Evolutionary conservation across 805 yeast genomes (phyloP).

Genomic region (Monosporozyma aerobia): DNA sequence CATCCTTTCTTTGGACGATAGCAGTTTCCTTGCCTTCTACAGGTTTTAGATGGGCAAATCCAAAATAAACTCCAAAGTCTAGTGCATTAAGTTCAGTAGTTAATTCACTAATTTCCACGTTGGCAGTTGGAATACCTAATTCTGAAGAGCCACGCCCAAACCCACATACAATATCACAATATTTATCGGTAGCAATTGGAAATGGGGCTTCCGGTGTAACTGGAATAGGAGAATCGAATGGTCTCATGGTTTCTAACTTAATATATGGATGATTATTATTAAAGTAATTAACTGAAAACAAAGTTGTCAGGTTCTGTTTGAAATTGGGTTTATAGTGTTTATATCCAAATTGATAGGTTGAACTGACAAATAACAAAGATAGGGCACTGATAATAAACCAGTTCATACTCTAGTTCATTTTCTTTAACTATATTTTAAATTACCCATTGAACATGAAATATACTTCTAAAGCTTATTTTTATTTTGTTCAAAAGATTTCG

Average conservation of each 20-base stretch:
- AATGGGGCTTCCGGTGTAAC: constrained; percentile 35
- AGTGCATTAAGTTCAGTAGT: constrained; percentile 34
- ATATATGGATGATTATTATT: not conserved
- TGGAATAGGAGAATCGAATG: constrained; percentile 30
- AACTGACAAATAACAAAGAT: not conserved
- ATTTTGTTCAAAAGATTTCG: not conserved
- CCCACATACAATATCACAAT: constrained; percentile 57
- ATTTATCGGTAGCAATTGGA: constrained; percentile 38
- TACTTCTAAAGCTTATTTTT: not conserved
- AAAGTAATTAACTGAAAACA: not conserved
- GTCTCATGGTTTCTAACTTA: constrained; percentile 8
- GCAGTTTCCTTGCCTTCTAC: constrained; percentile 8
- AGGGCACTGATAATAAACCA: not conserved
- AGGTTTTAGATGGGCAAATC: constrained; percentile 44
- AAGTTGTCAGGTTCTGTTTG: not conserved
- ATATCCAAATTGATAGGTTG: not conserved
- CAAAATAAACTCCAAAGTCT: constrained; percentile 84
- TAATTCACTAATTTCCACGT: constrained; percentile 53
- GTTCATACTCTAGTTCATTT: not conserved
- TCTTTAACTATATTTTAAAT: not conserved
- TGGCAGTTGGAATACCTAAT: constrained; percentile 93
- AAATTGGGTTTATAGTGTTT: not conserved
- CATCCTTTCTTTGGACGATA: constrained; percentile 30
- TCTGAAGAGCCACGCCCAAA: constrained; percentile 94
- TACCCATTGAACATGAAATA: not conserved